A percentile compares a stretch with the other conserved stretches of the same genome.
phyloP scores from a whole-genome alignment of 1,139 yeast species.

The Hansenula sp. region DNA sequence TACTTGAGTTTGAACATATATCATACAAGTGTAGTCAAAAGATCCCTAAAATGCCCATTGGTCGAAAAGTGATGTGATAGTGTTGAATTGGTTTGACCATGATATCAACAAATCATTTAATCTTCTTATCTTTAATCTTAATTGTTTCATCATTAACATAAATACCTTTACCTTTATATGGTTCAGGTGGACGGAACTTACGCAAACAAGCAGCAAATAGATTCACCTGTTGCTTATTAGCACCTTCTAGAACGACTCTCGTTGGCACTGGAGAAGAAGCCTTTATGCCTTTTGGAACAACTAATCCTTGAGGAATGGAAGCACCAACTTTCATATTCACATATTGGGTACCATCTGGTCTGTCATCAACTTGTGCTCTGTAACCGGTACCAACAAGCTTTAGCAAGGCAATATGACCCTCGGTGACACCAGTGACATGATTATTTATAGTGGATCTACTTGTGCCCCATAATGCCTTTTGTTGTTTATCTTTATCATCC shows the following conservation, averaged over 20 bases:
- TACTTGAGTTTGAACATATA: background rate
- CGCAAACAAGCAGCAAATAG: constrained; percentile 88
- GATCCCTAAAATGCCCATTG: no score
- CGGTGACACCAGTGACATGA: constrained; percentile 81
- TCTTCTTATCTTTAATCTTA: constrained; percentile 86
- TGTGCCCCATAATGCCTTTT: constrained; percentile 95
- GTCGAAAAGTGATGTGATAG: no score
- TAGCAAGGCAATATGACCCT: constrained; percentile 85
- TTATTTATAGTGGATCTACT: constrained; percentile 76
- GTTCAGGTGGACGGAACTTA: constrained; percentile 91
- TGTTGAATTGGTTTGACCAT: constrained; percentile 3
- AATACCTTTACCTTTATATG: constrained; percentile 97
- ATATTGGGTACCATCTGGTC: constrained; percentile 46
- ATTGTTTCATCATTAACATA: constrained; percentile 90
- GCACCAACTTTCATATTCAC: constrained; percentile 83
- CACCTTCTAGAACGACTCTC: constrained; percentile 79
- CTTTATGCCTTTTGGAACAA: constrained; percentile 70
- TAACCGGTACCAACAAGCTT: constrained; percentile 97
- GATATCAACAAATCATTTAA: constrained; percentile 50
- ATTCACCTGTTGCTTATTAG: constrained; percentile 82
- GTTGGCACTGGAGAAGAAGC: constrained; percentile 87
- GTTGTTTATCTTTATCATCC: constrained; percentile 58
- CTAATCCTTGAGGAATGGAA: constrained; percentile 62
- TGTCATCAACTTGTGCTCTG: constrained; percentile 64
- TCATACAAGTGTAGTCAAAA: no score